phyloP scores from a whole-genome alignment of 768 basidiomycete species.

The Pleurotus pulmonarius region DNA sequence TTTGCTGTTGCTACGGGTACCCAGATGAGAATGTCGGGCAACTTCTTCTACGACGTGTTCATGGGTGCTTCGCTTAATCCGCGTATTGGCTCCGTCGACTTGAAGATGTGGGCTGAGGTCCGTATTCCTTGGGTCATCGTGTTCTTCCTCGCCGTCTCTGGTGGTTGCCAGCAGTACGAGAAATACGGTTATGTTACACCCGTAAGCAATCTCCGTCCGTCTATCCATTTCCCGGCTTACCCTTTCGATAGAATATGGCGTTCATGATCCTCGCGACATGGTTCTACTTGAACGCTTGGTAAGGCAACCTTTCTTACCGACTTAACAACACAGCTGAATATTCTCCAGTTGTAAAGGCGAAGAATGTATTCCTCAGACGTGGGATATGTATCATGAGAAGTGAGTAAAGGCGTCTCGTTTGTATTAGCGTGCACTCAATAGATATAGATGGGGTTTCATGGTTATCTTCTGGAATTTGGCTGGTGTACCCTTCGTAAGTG shows the following conservation, averaged over 20 bases:
- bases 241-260: slow-evolving; percentile 74
- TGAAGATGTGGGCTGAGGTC: slow-evolving; percentile 99
- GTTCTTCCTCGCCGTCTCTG: slow-evolving; percentile 89
- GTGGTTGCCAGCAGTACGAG: slow-evolving; percentile 95
- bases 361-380: slow-evolving; percentile 93
- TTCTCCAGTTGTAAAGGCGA: slow-evolving; percentile 77
- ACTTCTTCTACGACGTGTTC: slow-evolving; percentile 91
- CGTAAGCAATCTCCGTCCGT: slow-evolving; percentile 43
- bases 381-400: slow-evolving; percentile 99
- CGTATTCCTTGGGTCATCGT: slow-evolving; percentile 96
- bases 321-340: background rate
- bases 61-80: slow-evolving; percentile 97
- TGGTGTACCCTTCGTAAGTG: slow-evolving; percentile 82
- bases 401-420: slow-evolving; percentile 26
- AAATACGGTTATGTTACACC: slow-evolving; percentile 87
- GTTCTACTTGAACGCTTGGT: slow-evolving; percentile 97
- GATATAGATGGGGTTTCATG: slow-evolving; percentile 83
- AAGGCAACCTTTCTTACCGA: slow-evolving; percentile 12
- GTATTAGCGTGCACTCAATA: slow-evolving; percentile 4
- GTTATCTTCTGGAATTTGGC: slow-evolving; percentile 98
- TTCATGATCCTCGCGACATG: slow-evolving; percentile 96
- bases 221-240: background rate
- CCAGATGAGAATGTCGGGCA: slow-evolving; percentile 92
- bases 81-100: slow-evolving; percentile 82
- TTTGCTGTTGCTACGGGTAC: slow-evolving; percentile 72